Evolutionary conservation across 2,329 filamentous ascomycete species (phyloP).

Genomic region (Fusarium sp.): DNA sequence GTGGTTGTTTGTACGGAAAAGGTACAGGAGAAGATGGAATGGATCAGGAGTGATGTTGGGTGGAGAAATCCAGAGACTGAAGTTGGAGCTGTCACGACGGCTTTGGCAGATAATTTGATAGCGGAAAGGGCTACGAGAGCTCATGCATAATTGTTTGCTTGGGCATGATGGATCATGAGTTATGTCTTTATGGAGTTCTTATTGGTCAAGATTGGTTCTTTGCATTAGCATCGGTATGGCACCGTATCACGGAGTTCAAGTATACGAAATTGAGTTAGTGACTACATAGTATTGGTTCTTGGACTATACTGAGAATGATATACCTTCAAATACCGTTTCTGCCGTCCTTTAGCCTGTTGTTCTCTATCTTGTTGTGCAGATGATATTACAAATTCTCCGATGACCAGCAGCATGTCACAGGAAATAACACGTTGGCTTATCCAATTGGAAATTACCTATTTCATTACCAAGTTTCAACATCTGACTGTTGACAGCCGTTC

Average conservation of each 20-base stretch:
- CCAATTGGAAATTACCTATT: background rate
- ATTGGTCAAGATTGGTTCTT: background rate
- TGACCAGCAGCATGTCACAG: background rate
- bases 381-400: background rate
- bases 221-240: background rate
- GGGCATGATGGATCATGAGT: background rate
- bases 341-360: background rate
- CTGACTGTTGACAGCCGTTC: background rate
- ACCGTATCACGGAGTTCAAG: background rate
- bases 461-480: background rate
- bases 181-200: background rate
- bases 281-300: background rate
- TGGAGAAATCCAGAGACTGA: conserved; percentile 27
- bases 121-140: background rate
- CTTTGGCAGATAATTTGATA: background rate
- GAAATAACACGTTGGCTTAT: background rate
- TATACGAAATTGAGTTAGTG: background rate
- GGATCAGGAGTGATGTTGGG: conserved; percentile 38
- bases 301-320: background rate
- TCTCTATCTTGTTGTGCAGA: background rate
- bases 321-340: background rate
- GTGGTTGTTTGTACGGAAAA: conserved; percentile 45
- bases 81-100: background rate
- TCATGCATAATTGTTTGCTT: background rate
- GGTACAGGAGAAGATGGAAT: conserved; percentile 42